Evolutionary conservation across 2,329 filamentous ascomycete species (phyloP), one percentile per base, ranked within the genome.

Genomic region (Hypoxylon sp.): DNA sequence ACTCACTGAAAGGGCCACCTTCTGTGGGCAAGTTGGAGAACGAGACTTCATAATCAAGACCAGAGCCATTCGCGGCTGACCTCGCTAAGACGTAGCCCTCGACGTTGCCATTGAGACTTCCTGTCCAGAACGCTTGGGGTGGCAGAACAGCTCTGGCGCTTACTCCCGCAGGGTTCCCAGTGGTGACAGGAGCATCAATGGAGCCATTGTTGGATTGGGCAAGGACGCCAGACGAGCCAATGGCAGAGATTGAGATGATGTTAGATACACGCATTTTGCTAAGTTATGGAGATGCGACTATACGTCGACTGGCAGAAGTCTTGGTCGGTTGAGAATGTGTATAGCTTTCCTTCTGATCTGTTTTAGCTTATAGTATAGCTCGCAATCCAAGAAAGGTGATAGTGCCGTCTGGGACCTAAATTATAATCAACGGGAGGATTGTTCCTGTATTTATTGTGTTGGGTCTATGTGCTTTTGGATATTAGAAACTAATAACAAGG

Each of bases 1-100:
- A 83, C 86, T 73, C 81, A 91, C 89, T 75, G 80, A 90, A 90
- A 11, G 88, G 87, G 1, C 87, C 87, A 46, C 84, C 83, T 63
- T 82, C 80, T 10, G 82, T 80, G 59, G 89, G 89, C 7, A 91
- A 80, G 73, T 89, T 89, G 60, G 81, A 83, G 74, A 91, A 86
- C 32, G 82, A 78, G 70, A 89, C 83, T 59, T 81, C 79, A 76
- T 88, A 87, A 59, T 81, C 77, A 57, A 90, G 84, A 46, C 89
- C 89, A 23, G 82, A 80, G 55, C 86, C 87, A 60, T 84, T 80
- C 0, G 82, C 76, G 43, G 80, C 79, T 43, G 84, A 80, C 38
- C 78, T 79, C 43, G 82, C 85, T 13, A 78, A 79, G 72, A 91
- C 79, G 34, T 73, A 82, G 14, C 89, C 86, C 72, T 86, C 82